A percentile compares a stretch with the other conserved stretches of the same genome.
Conservation (phyloP, 139 green algal genomes). For the Diplosphaera chodatii region DNA sequence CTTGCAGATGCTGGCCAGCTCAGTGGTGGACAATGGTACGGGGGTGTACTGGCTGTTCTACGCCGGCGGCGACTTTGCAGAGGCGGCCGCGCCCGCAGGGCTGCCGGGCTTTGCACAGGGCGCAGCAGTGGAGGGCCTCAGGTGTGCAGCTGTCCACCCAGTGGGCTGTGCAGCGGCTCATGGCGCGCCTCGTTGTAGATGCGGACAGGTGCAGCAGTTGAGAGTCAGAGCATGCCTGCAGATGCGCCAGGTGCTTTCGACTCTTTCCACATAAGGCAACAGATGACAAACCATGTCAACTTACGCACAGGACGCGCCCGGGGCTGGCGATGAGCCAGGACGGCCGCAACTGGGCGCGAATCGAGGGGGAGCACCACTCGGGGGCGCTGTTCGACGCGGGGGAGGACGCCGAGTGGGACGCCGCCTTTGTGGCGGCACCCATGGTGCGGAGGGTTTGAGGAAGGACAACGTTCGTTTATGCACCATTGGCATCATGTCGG, state of each 20-base stretch:
- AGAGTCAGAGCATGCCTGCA: too few species aligned
- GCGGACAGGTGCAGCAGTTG: too few species aligned
- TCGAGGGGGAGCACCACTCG: conserved; percentile 92
- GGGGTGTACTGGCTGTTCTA: conserved; percentile 99
- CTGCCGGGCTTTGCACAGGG: conserved; percentile 16
- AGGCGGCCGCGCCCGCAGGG: conserved; percentile 27
- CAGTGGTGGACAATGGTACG: conserved; percentile 38
- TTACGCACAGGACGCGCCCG: conserved; percentile 56
- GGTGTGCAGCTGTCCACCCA: too few species aligned
- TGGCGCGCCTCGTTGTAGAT: too few species aligned
- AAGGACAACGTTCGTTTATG: too few species aligned
- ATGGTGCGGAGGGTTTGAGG: too few species aligned
- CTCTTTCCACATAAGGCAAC: too few species aligned
- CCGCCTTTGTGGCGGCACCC: conserved; percentile 62
- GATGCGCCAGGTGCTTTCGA: too few species aligned
- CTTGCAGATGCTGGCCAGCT: conserved; percentile 54
- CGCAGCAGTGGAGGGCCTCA: conserved; percentile 7
- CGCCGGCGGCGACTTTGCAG: conserved; percentile 63
- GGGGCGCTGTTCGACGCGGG: conserved; percentile 83
- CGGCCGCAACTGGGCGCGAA: conserved; percentile 89
- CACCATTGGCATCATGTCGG: too few species aligned
- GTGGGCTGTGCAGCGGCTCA: too few species aligned
- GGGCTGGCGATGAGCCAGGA: conserved; percentile 89
- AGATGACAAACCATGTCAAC: too few species aligned
- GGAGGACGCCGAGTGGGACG: conserved; percentile 74